Base-by-base conservation (phyloP, 306 rosid species). In the Echinosophora koreensis region DNA sequence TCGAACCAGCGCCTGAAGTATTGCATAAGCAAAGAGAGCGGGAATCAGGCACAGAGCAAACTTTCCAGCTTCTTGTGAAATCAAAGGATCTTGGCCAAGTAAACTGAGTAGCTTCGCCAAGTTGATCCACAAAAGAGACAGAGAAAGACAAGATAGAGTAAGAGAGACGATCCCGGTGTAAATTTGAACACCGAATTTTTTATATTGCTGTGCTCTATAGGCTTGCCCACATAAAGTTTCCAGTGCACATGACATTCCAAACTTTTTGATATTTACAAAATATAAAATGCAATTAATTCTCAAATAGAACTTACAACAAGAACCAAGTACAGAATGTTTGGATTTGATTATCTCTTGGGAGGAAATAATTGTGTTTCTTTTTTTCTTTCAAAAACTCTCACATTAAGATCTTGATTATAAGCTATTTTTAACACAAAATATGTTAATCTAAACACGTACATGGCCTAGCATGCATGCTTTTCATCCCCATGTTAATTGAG, bases 11-110 rank as follows among this genome's bases (percentile, higher is more conserved):
- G n/a, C n/a, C n/a, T n/a, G n/a, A n/a, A n/a, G n/a, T n/a, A n/a
- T n/a, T n/a, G n/a, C n/a, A n/a, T n/a, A n/a, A n/a, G n/a, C n/a
- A n/a, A n/a, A n/a, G n/a, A n/a, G n/a, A n/a, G n/a, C n/a, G n/a
- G n/a, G n/a, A n/a, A n/a, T n/a, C n/a, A n/a, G n/a, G n/a, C n/a
- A n/a, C n/a, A n/a, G n/a, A n/a, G n/a, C n/a, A n/a, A n/a, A n/a
- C n/a, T n/a, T n/a, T n/a, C n/a, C n/a, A n/a, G n/a, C n/a, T n/a
- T n/a, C n/a, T n/a, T n/a, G n/a, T n/a, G n/a, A n/a, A n/a, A n/a
- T n/a, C n/a, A n/a, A n/a, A n/a, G n/a, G n/a, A n/a, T n/a, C 94
- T 85, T 94, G 98, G 8, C 97, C 98, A 51, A 90, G 59, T 2
- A 87, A 73, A 41, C 32, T 18, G 6, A 94, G 89, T 34, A 94